Conservation (phyloP, 176 grass and related monocot species). For the Oryza officinalis region DNA sequence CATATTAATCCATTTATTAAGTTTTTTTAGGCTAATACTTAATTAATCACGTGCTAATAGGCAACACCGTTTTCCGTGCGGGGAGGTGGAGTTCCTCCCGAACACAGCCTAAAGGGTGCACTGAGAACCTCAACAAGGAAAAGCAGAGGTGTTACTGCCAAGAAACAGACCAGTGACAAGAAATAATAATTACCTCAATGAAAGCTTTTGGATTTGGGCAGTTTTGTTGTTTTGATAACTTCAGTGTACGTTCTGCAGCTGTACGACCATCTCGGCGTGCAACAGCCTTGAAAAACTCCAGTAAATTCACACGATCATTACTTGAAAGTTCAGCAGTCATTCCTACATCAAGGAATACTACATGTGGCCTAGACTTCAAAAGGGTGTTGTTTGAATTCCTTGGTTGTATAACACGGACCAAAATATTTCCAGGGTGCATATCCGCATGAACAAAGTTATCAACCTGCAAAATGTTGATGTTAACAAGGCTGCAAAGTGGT, state of each 20-base stretch:
- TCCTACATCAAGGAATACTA: constrained; percentile 96
- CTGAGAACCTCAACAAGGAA: background rate
- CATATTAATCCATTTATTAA: too few species aligned
- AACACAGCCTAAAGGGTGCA: background rate
- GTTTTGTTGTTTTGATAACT: constrained; percentile 82
- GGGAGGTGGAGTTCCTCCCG: too few species aligned
- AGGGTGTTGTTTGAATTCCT: constrained; percentile 58
- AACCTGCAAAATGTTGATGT: constrained; percentile 61
- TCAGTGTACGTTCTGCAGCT: constrained; percentile 82
- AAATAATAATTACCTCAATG: constrained; percentile 67
- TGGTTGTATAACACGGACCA: constrained; percentile 73
- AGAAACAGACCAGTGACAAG: background rate
- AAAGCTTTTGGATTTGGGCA: constrained; percentile 96
- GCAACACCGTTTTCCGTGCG: too few species aligned
- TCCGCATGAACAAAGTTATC: constrained; percentile 99
- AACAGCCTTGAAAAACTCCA: constrained; percentile 97
- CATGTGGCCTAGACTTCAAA: constrained; percentile 85
- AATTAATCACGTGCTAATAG: too few species aligned
- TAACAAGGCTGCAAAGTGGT: constrained; percentile 3
- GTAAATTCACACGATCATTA: constrained; percentile 82
- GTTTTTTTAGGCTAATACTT: too few species aligned
- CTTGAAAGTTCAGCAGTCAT: constrained; percentile 98
- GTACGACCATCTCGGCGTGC: constrained; percentile 80
- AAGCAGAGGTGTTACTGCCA: background rate
- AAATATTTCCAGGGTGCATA: constrained; percentile 99